A percentile compares a stretch with the other conserved stretches of the same genome.
Evolutionary conservation across 495 filamentous ascomycete species (phyloP).

Genomic region (Xylaria castorea): DNA sequence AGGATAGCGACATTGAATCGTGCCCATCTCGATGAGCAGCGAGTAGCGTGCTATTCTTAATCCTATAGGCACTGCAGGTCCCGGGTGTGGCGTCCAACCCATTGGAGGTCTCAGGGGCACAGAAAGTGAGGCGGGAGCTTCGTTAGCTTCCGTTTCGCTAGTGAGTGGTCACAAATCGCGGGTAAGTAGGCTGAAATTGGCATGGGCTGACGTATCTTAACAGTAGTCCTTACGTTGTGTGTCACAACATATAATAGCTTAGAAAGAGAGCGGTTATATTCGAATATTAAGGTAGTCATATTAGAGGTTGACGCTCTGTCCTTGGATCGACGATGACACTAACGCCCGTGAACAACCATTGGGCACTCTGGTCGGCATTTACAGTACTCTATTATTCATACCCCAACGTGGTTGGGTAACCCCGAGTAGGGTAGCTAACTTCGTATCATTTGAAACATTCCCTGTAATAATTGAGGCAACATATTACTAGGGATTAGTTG

Average conservation of each 20-base stretch:
- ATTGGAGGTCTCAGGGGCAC: not conserved
- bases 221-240: not conserved
- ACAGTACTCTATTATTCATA: not conserved
- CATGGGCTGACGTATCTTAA: not conserved
- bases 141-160: slow-evolving; percentile 6
- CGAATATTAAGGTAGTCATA: not conserved
- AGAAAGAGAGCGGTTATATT: not conserved
- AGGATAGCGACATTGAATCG: not conserved
- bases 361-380: not conserved
- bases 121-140: slow-evolving; percentile 8
- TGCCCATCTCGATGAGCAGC: not conserved
- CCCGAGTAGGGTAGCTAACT: not conserved
- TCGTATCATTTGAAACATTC: not conserved
- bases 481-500: not conserved
- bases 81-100: slow-evolving; percentile 4
- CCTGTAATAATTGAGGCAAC: not conserved
- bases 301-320: not conserved
- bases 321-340: not conserved
- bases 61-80: not conserved
- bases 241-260: not conserved
- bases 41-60: not conserved
- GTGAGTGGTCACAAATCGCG: not conserved
- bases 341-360: not conserved
- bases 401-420: not conserved
- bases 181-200: not conserved